phyloP scores from a whole-genome alignment of 2,329 filamentous ascomycete species.

The Fonsecaea nubica region DNA sequence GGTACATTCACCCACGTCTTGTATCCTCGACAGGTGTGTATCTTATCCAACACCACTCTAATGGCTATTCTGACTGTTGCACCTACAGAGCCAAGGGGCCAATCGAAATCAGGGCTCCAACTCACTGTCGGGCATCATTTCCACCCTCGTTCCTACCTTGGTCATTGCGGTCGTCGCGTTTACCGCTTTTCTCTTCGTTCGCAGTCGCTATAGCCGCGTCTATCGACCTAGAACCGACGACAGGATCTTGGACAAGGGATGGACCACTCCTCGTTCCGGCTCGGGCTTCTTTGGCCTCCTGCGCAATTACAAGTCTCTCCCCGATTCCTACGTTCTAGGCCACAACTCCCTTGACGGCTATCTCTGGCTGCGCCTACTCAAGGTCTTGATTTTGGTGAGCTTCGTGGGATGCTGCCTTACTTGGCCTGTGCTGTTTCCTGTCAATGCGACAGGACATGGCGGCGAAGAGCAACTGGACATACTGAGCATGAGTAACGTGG shows the following conservation, averaged over 20 bases:
- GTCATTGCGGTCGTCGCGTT: conserved; percentile 54
- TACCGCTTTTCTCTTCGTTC: conserved; percentile 54
- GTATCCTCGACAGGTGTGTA: conserved; percentile 33
- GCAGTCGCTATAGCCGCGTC: conserved; percentile 54
- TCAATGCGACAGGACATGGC: conserved; percentile 82
- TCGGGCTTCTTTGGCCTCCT: conserved; percentile 35
- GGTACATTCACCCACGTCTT: conserved; percentile 27
- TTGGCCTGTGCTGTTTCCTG: conserved; percentile 85
- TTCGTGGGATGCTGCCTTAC: conserved; percentile 82
- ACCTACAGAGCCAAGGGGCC: conserved; percentile 25
- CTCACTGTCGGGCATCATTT: conserved; percentile 57
- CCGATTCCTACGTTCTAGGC: conserved; percentile 82
- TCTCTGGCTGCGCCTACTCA: conserved; percentile 86
- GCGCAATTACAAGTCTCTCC: conserved; percentile 57
- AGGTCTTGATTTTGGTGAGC: conserved; percentile 77
- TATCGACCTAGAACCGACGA: conserved; percentile 54
- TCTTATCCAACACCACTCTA: neutral
- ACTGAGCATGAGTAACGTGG: conserved; percentile 80
- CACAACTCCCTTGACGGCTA: conserved; percentile 91
- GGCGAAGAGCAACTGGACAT: conserved; percentile 72
- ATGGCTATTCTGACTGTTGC: neutral
- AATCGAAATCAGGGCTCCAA: conserved; percentile 45
- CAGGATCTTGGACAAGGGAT: conserved; percentile 51
- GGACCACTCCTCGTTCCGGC: conserved; percentile 33
- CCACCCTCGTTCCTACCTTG: conserved; percentile 57